A percentile compares a stretch with the other conserved stretches of the same genome.
These are phyloP conservation scores for Myxozyma nipponensis DNA, from an alignment of 805 yeast genomes.

Conservation along the genomic window DNA sequence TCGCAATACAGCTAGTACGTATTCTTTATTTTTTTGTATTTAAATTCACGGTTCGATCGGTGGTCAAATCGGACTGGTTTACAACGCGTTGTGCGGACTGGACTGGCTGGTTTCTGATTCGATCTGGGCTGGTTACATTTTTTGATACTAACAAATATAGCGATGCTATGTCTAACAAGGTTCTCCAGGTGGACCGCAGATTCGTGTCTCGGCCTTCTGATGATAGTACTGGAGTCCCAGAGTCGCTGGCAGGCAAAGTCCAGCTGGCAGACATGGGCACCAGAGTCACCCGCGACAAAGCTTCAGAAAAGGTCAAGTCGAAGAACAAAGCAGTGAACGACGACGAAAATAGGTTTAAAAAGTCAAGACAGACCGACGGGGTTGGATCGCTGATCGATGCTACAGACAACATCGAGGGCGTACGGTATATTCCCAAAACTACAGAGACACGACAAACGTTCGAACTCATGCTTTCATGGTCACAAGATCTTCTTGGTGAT, in stretches of 20 bases:
- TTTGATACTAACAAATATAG: neutral
- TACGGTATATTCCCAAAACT: conserved; percentile 62
- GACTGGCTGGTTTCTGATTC: neutral
- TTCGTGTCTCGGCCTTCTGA: conserved; percentile 46
- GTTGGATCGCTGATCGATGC: conserved; percentile 37
- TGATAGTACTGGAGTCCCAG: conserved; percentile 60
- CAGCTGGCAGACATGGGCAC: conserved; percentile 68
- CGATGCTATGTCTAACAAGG: conserved; percentile 70
- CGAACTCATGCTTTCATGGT: conserved; percentile 58
- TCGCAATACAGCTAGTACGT: conserved; percentile 28
- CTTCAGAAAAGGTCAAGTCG: conserved; percentile 25
- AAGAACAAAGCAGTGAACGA: conserved; percentile 11
- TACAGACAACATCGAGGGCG: conserved; percentile 42
- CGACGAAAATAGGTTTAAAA: conserved; percentile 8
- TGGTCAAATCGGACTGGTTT: too few relatives aligned
- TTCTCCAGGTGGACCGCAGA: conserved; percentile 55
- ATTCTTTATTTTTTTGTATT: neutral
- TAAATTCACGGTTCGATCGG: too few relatives aligned
- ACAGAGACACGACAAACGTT: conserved; percentile 50
- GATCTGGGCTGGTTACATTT: neutral
- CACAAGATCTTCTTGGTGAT: conserved; percentile 58
- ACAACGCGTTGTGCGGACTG: neutral
- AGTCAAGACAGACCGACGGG: conserved; percentile 12
- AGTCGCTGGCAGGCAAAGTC: conserved; percentile 67
- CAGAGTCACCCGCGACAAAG: conserved; percentile 34